Evolutionary conservation across 257 asterid species (phyloP).

Genomic region (Parsonsia alboflavescens): DNA sequence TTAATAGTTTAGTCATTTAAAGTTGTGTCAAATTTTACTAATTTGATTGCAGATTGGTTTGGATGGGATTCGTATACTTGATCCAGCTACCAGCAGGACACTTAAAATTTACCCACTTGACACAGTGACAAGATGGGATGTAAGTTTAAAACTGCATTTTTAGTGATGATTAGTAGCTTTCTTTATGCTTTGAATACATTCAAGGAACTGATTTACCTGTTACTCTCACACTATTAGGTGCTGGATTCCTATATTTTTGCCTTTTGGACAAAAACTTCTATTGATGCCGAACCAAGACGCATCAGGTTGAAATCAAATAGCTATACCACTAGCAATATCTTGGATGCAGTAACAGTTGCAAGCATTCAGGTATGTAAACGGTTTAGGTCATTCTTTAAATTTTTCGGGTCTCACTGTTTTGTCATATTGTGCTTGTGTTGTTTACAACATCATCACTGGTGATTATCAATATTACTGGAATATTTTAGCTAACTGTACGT

Average conservation of each 20-base stretch:
- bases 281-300: conserved; percentile 66
- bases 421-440: neutral
- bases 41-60: conserved; percentile 59
- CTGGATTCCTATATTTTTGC: conserved; percentile 78
- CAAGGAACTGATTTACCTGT: conserved; percentile 2
- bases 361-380: conserved; percentile 71
- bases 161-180: neutral
- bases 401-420: neutral
- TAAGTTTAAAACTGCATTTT: conserved; percentile 22
- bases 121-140: conserved; percentile 67
- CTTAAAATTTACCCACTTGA: conserved; percentile 66
- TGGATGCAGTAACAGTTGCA: conserved; percentile 82
- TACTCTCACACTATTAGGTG: conserved; percentile 40
- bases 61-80: conserved; percentile 78
- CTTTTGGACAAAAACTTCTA: conserved; percentile 73
- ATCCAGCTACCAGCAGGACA: conserved; percentile 58
- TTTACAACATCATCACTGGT: neutral
- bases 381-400: neutral
- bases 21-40: neutral
- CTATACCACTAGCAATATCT: conserved; percentile 73
- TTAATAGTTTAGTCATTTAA: neutral
- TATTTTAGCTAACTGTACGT: neutral
- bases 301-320: conserved; percentile 75
- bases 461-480: neutral
- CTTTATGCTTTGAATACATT: neutral